These are phyloP conservation scores for Vitis hybrid DNA, from an alignment of 177 flowering plant genomes.

Conservation along the genomic window DNA sequence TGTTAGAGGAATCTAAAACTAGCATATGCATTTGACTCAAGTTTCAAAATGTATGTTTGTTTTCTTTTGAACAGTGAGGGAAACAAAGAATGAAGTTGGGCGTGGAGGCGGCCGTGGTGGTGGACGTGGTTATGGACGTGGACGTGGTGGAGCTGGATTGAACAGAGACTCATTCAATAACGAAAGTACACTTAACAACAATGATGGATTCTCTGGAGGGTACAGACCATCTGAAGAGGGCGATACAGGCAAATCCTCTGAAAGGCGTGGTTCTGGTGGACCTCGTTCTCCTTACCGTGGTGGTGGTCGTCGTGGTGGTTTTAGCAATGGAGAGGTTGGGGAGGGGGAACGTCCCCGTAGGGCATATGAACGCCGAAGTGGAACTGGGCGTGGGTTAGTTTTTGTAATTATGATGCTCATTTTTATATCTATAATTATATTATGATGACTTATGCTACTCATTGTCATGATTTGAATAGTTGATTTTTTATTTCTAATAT, in stretches of 20 bases:
- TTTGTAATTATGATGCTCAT: neutral
- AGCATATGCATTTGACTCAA: too few species aligned
- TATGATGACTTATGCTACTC: neutral
- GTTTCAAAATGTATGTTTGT: too few species aligned
- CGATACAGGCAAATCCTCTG: constrained; percentile 49
- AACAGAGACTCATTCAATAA: constrained; percentile 41
- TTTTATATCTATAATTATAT: neutral
- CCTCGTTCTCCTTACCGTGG: constrained; percentile 54
- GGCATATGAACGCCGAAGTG: constrained; percentile 66
- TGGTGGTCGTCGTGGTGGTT: constrained; percentile 58
- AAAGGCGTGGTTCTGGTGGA: constrained; percentile 63
- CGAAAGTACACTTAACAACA: constrained; percentile 38
- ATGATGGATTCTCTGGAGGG: constrained; percentile 39
- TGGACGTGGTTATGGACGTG: constrained; percentile 11
- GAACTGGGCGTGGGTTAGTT: constrained; percentile 66
- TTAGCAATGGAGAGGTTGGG: constrained; percentile 47
- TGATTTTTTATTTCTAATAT: too few species aligned
- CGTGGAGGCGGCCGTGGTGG: constrained; percentile 33
- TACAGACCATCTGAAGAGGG: constrained; percentile 47
- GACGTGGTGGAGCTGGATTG: constrained; percentile 29
- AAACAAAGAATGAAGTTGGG: constrained; percentile 31
- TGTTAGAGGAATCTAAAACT: too few species aligned
- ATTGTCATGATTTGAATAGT: neutral
- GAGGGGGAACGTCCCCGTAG: constrained; percentile 60
- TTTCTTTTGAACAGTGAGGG: constrained; percentile 28